Conservation (phyloP, 148 eudicot genomes). For the Simmondsia chinensis region DNA sequence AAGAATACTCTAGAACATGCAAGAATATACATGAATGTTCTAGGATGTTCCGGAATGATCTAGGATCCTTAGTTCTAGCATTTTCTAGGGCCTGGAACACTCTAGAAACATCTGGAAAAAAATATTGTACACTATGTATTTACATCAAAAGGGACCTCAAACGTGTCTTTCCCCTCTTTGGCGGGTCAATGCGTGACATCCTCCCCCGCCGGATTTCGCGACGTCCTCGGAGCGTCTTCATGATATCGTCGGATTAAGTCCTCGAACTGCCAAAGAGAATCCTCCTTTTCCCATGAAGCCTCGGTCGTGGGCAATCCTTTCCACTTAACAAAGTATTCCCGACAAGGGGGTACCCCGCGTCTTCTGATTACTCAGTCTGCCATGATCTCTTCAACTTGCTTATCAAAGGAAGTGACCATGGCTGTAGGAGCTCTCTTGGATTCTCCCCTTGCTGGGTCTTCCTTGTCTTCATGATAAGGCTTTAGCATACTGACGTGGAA, state of each 20-base stretch:
- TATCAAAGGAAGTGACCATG: neutral
- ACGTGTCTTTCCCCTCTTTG: too few species aligned
- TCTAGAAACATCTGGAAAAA: too few species aligned
- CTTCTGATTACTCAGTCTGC: neutral
- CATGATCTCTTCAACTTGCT: neutral
- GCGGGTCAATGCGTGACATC: too few species aligned
- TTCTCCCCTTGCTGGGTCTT: neutral
- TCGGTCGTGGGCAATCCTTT: neutral
- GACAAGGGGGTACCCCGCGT: too few species aligned
- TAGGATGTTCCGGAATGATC: too few species aligned
- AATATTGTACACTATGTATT: too few species aligned
- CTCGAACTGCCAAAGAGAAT: neutral
- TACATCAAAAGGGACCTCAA: too few species aligned
- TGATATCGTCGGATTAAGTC: neutral
- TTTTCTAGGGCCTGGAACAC: too few species aligned
- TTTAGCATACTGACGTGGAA: slow-evolving; percentile 1
- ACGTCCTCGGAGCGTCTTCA: neutral
- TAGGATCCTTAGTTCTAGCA: too few species aligned
- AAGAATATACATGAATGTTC: too few species aligned
- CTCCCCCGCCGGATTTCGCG: neutral
- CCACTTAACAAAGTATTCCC: neutral
- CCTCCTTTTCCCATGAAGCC: neutral
- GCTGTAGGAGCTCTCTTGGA: neutral
- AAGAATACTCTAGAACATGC: too few species aligned
- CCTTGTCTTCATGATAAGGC: neutral